Conservation (phyloP, 805 yeast species). For the Hanseniaspora lachancei region DNA sequence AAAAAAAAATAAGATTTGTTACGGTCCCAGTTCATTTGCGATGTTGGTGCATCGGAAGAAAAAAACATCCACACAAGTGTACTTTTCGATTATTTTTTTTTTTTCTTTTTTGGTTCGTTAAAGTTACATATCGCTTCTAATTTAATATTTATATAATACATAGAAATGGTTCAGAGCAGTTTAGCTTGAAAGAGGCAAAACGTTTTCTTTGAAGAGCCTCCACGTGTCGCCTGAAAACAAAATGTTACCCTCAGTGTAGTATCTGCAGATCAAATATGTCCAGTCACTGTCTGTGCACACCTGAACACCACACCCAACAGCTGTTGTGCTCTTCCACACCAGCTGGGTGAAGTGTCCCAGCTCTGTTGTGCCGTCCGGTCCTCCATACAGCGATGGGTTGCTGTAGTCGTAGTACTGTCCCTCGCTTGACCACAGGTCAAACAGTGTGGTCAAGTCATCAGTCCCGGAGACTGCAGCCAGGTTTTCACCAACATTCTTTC, state of each 20-base stretch:
- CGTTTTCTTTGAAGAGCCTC: slow-evolving; percentile 33
- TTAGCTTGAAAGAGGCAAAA: slow-evolving; percentile 26
- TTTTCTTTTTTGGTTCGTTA: neutral
- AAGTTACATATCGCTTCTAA: neutral
- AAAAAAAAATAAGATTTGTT: neutral
- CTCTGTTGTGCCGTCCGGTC: slow-evolving; percentile 31
- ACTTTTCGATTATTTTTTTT: too few species aligned
- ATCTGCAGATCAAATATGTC: slow-evolving; percentile 60
- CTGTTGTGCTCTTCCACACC: slow-evolving; percentile 50
- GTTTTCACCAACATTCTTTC: slow-evolving; percentile 52
- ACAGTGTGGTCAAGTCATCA: slow-evolving; percentile 33
- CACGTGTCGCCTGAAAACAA: slow-evolving; percentile 21
- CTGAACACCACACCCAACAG: slow-evolving; percentile 50
- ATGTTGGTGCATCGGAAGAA: too few species aligned
- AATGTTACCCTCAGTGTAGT: slow-evolving; percentile 41
- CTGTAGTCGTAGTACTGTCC: slow-evolving; percentile 41
- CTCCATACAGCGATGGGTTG: slow-evolving; percentile 31
- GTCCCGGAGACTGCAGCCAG: slow-evolving; percentile 50
- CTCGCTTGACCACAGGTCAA: slow-evolving; percentile 66
- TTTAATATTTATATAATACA: neutral
- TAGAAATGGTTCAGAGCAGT: neutral
- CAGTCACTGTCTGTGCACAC: slow-evolving; percentile 22
- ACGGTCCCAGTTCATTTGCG: too few species aligned
- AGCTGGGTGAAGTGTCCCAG: slow-evolving; percentile 70
- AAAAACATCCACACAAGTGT: too few species aligned